These are phyloP conservation scores for Hibiscus mutabilis DNA, from an alignment of 345 rosid genomes.

Conservation along the genomic window DNA sequence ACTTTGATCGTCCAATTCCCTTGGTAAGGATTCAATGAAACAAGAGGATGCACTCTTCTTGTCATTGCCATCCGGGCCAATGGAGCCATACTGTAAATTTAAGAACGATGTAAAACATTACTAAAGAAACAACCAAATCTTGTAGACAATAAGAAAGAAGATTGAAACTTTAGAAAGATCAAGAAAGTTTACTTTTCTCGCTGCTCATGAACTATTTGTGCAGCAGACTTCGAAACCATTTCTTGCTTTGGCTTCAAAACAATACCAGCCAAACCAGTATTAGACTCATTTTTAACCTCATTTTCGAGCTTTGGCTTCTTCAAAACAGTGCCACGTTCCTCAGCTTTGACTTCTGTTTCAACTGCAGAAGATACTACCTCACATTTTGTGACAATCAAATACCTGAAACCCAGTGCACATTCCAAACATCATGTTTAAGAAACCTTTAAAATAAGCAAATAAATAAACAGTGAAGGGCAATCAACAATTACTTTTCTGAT, in stretches of 20 bases:
- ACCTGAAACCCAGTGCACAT: conserved; percentile 29
- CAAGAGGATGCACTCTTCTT: conserved; percentile 84
- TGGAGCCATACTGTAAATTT: conserved; percentile 61
- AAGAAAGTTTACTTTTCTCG: conserved; percentile 47
- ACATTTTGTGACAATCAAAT: conserved; percentile 64
- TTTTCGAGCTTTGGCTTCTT: conserved; percentile 48
- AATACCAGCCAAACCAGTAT: conserved; percentile 27
- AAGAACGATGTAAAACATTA: background rate
- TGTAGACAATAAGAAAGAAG: background rate
- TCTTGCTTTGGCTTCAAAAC: conserved; percentile 64
- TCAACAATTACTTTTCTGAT: conserved; percentile 42
- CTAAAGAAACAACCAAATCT: background rate
- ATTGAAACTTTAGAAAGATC: background rate
- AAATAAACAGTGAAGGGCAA: background rate
- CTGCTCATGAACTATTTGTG: conserved; percentile 73
- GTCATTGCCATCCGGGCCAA: conserved; percentile 80
- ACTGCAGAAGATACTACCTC: conserved; percentile 62
- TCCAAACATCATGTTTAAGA: background rate
- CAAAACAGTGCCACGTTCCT: conserved; percentile 14
- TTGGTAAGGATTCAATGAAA: conserved; percentile 89
- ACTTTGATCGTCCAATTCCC: conserved; percentile 96
- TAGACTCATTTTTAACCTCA: conserved; percentile 14
- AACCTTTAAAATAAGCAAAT: background rate
- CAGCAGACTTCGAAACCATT: conserved; percentile 59
- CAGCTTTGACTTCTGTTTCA: conserved; percentile 43